Evolutionary conservation across 2,329 filamentous ascomycete genomes (phyloP), one percentile per base, ranked within the genome.

Genomic region (Aspergillus sp.): DNA sequence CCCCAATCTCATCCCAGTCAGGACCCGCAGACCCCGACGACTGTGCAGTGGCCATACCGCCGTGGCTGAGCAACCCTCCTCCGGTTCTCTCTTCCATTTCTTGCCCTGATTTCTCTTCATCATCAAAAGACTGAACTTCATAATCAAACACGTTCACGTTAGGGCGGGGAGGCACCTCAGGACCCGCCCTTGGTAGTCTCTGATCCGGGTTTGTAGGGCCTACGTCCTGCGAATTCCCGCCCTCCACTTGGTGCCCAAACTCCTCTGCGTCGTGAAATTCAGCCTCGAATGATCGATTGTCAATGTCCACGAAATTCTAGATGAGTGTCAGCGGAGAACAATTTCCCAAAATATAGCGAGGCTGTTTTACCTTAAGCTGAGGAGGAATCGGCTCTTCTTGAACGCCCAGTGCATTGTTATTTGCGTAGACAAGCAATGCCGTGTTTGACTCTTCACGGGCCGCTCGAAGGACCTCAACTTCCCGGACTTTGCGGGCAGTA

Each of bases 361-460:
- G 11, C n/a, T 27, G 8, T 37, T 56, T 51, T 60, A 71, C 69
- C 54, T 66, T 61, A 40, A 73, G 59, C 39, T 64, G 53, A 19
- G 56, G 43, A 1, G 68, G 68, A 27, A 62, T 49, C 29, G 60
- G 51, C 6, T 56, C 59, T 13, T 56, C 57, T 36, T 56, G 50
- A 38, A 63, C 60, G 26, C 57, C 58, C 44, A 73, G 54, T 13
- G 72, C 71, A 43, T 64, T 64, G 19, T 77, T 72, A 52, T 72
- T 79, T 13, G 79, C 80, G 56, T 83, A 84, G 3, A 84, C 74
- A 7, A 84, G 69, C 1, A 84, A 60, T 2, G 74, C 77, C 7
- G 68, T 72, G 29, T 63, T 69, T 41, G 72, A 70, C 50, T 82
- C 78, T 31, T 72, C 68, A 26, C 68, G 69, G 42, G 76, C 74